Evolutionary conservation across 2,329 filamentous ascomycete genomes (phyloP).

Genomic region (Penicillium sp.): DNA sequence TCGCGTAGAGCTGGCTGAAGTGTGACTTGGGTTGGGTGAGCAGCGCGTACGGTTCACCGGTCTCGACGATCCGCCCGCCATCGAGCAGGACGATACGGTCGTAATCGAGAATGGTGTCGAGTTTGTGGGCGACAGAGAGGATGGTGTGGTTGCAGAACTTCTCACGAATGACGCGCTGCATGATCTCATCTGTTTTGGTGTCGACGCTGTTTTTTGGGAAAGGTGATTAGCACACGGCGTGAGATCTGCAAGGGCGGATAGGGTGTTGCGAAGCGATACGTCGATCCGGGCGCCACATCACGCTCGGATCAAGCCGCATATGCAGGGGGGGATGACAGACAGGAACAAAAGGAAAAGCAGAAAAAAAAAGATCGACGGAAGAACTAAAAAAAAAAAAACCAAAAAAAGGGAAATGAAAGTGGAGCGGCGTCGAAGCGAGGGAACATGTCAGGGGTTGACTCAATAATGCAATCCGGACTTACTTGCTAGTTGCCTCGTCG

Average conservation of each 20-base stretch:
- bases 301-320: conserved; percentile 19
- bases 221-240: no score
- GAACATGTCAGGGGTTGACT: conserved; percentile 11
- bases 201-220: conserved; percentile 53
- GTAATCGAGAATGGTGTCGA: conserved; percentile 47
- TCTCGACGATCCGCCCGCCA: conserved; percentile 36
- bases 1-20: conserved; percentile 38
- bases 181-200: conserved; percentile 54
- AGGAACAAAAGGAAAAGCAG: conserved; percentile 4
- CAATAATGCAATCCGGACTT: conserved; percentile 20
- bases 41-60: conserved; percentile 35
- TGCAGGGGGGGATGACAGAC: conserved; percentile 19
- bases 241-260: conserved; percentile 13
- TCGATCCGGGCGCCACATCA: conserved; percentile 12
- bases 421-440: conserved; percentile 12
- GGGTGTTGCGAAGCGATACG: conserved; percentile 15
- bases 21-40: conserved; percentile 38
- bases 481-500: conserved; percentile 45
- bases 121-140: conserved; percentile 56
- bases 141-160: conserved; percentile 59
- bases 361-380: background rate
- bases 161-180: conserved; percentile 56
- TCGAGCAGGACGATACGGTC: conserved; percentile 41
- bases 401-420: conserved; percentile 3
- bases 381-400: conserved; percentile 2